Base-by-base conservation (phyloP, 345 rosid species). In the Hibiscus mutabilis region DNA sequence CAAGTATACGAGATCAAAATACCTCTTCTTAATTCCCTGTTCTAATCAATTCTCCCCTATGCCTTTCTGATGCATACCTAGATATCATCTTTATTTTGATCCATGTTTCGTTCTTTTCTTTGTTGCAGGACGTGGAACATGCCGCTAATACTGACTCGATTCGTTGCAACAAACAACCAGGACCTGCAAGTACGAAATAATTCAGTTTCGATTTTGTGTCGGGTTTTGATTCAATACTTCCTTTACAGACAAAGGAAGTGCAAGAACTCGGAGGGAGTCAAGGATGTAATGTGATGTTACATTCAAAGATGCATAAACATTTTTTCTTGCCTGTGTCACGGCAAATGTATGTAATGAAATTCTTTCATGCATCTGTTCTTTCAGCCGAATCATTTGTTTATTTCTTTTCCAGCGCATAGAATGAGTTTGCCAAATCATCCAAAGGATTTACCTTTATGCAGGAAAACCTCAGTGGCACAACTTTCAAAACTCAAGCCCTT, bases 91-190 rank as follows among this genome's bases (percentile, higher is more conserved):
- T 55, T 37, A 21, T 25, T 40, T 42, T 59, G 12, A 59, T 9
- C 53, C 19, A 6, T 6, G n/a, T 31, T 72, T 8, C 35, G 58
- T 64, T 64, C 5, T 60, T 37, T 46, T 25, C 24, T 14, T 22
- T 22, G 13, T 58, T 71, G 16, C 85, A 85, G 89, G 89, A 66
- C 81, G 81, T 62, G 86, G 83, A 76, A 79, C 81, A 13, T 84
- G 89, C 85, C 74, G 76, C 2, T 18, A n/a, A 56, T 83, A 83
- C 51, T 69, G 63, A 69, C n/a, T 18, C 18, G 3, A 9, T 19
- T 12, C 11, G 11, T 29, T 58, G 55, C 47, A 25, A 13, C 73
- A 63, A 27, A 29, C 21, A 22, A 27, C 37, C 18, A 60, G 40
- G 40, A 27, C 40, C n/a, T 27, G 31, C 37, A 60, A 27, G 10